Conservation (phyloP, 2,329 filamentous ascomycete genomes). For the Beauveria sp. region DNA sequence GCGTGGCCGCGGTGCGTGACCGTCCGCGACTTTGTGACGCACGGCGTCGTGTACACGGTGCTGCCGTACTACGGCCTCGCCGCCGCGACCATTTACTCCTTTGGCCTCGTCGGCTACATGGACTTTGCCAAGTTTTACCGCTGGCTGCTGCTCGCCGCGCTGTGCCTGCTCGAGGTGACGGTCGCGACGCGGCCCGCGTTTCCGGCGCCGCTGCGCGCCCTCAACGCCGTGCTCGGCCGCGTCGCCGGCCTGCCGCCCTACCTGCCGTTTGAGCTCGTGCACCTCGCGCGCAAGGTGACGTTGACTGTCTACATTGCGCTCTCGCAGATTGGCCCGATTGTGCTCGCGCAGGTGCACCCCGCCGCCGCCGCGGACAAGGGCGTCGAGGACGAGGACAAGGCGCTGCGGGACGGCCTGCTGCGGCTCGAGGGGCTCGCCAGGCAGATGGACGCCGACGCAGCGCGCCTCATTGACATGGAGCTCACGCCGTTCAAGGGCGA, state of each 20-base stretch:
- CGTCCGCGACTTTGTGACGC: slow-evolving; percentile 63
- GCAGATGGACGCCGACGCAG: slow-evolving; percentile 60
- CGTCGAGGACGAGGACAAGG: slow-evolving; percentile 32
- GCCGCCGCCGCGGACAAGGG: slow-evolving; percentile 17
- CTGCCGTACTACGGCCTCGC: slow-evolving; percentile 55
- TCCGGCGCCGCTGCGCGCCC: slow-evolving; percentile 35
- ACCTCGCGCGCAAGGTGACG: slow-evolving; percentile 65
- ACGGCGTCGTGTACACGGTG: slow-evolving; percentile 52
- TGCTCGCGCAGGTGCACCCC: slow-evolving; percentile 29
- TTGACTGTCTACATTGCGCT: slow-evolving; percentile 79
- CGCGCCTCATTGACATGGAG: slow-evolving; percentile 66
- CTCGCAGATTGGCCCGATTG: slow-evolving; percentile 67
- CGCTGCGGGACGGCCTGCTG: slow-evolving; percentile 54
- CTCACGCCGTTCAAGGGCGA: slow-evolving; percentile 76
- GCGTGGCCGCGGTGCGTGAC: slow-evolving; percentile 60
- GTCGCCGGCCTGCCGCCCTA: slow-evolving; percentile 48
- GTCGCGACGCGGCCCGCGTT: slow-evolving; percentile 46
- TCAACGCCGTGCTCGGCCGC: slow-evolving; percentile 38
- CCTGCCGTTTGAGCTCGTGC: slow-evolving; percentile 78
- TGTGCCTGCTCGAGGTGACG: slow-evolving; percentile 51
- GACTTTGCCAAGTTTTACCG: slow-evolving; percentile 60
- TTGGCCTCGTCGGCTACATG: slow-evolving; percentile 60
- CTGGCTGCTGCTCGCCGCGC: slow-evolving; percentile 48
- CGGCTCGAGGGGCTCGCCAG: slow-evolving; percentile 54
- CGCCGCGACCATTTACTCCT: slow-evolving; percentile 49